Evolutionary conservation across 768 basidiomycete genomes (phyloP), one percentile per base, ranked within the genome.

Genomic region (Cystofilobasidium bisporidii): DNA sequence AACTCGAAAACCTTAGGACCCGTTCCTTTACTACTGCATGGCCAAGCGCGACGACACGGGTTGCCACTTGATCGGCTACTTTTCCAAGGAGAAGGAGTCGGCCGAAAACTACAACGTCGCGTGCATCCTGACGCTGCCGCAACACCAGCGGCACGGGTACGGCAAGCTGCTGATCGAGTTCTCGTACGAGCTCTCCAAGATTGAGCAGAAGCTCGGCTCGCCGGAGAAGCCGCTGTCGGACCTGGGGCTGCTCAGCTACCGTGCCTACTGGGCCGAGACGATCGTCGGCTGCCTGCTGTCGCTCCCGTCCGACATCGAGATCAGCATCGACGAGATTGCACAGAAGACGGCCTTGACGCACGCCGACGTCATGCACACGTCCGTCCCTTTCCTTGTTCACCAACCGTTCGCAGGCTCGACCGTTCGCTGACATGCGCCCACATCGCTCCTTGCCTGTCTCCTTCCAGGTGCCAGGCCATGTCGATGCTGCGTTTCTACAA

Each of bases 1-100:
- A n/a, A n/a, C n/a, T n/a, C n/a, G n/a, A n/a, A n/a, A n/a, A n/a
- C 15, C 53, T 6, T 30, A 56, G 53, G 98, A 97, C 68, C 96
- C 96, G 2, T 99, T 99, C 81, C 84, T 99, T 83, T 99, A 92
- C 82, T 99, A 99, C 82, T 88, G 93, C 78, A 93, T 99, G 93
- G 91, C 89, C 72, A 84, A 86, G 74, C 85, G 91, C 69, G 96
- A 99, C 79, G 86, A 88, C 17, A 79, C 82, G 26, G 96, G 96
- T 38, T 91, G 89, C 77, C 96, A 99, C 76, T 79, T 96, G 72
- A 88, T 99, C 71, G 94, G 94, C 30, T 99, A 97, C 79, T 99
- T 99, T 78, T 97, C 92, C 33, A 98, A 98, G 75, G 96, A 99
- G 80, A 99, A 99, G 76, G 96, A 99, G 77, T 93, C 85, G 2